phyloP scores from a whole-genome alignment of 2,329 filamentous ascomycete genomes.

The Coniochaeta sp. region DNA sequence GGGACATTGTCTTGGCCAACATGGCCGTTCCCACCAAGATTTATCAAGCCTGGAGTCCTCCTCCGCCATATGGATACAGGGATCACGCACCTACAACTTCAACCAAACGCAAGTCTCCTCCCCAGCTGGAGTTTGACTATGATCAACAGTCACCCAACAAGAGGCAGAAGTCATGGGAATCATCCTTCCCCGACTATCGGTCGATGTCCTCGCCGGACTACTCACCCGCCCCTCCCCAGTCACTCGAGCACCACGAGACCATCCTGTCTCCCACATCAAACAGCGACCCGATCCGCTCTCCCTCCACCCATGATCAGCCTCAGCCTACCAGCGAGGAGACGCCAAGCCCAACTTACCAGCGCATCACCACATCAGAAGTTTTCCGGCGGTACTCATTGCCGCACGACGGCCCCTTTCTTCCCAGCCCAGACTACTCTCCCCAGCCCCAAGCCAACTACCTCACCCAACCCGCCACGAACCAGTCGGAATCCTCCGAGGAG shows the following conservation, averaged over 20 bases:
- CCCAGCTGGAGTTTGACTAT: background rate
- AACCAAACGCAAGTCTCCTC: background rate
- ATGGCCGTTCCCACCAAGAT: background rate
- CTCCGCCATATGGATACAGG: background rate
- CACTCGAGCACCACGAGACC: background rate
- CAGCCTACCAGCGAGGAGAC: background rate
- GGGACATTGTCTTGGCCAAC: background rate
- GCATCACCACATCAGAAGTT: too few species aligned
- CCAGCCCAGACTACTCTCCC: background rate
- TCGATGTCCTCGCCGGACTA: background rate
- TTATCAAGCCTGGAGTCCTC: background rate
- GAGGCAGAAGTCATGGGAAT: background rate
- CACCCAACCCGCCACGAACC: background rate
- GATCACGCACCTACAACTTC: background rate
- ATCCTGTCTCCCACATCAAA: too few species aligned
- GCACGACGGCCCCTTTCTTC: background rate
- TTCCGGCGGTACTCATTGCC: too few species aligned
- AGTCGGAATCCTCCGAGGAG: background rate
- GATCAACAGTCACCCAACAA: background rate
- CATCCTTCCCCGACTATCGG: background rate
- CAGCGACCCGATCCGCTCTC: too few species aligned
- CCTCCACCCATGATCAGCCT: too few species aligned
- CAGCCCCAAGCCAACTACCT: background rate
- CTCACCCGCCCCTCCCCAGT: background rate
- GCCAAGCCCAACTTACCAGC: too few species aligned